Evolutionary conservation across 2,329 filamentous ascomycete genomes (phyloP), one percentile per base, ranked within the genome.

Genomic region (Ampelomyces quisqualis): DNA sequence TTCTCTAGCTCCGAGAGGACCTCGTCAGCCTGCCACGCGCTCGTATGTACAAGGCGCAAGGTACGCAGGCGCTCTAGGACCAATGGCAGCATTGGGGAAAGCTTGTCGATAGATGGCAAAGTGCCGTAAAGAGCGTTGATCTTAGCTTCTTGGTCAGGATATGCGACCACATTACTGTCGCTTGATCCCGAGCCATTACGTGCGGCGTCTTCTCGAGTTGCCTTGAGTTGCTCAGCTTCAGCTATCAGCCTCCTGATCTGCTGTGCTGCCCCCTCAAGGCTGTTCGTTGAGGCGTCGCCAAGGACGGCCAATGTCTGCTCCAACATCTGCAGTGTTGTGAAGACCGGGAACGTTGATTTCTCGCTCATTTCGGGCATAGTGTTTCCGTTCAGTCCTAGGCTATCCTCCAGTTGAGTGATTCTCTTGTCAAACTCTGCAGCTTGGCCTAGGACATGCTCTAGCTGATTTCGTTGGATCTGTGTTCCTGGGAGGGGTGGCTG

Each of bases 91-190:
- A 95, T 77, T 1, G 93, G 93, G 5, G 88, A 79, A 6, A 98
- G 76, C 41, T 79, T 86, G 68, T 95, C 90, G 43, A 98, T 93
- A 0, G 88, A 93, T 1, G 90, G 85, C 11, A 98, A 74, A 3
- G 89, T 88, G 1, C 87, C 86, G 68, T 96, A 96, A 4, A 98
- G 79, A 1, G 90, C 88, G 52, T 95, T 93, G 65, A 98, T 86
- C 66, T 95, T 95, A 38, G 87, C 78, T 27, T 83, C 78, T 57
- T 94, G 86, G 56, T 95, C 89, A 7, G 77, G 75, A 41, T 84
- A 77, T 38, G 63, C 39, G 30, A 53, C 31, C 1, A 40, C 34
- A 18, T 52, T 55, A 31, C n/a, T 36, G 8, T 58, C 56, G 10
- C 43, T 38, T 14, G 20, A 29, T 8, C 30, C 35, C 4, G 37